A percentile compares a stretch with the other conserved stretches of the same genome.
These are phyloP conservation scores for Hypholoma sublateritium DNA, from an alignment of 768 basidiomycete species.

Conservation along the genomic window DNA sequence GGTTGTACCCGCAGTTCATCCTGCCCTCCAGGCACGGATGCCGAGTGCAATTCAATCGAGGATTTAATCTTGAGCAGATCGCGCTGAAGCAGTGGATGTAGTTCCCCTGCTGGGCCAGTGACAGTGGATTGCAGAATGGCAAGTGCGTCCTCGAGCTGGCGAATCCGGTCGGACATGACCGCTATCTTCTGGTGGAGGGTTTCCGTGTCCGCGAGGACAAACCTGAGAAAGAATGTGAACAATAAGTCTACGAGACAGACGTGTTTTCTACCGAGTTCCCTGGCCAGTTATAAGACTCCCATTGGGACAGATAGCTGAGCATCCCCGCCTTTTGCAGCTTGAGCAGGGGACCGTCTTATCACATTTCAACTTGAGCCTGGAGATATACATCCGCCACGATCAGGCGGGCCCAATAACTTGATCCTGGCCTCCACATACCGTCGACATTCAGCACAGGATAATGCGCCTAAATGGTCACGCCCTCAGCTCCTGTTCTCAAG, in stretches of 20 bases:
- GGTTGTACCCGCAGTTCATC: slow-evolving; percentile 22
- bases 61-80: slow-evolving; percentile 68
- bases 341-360: slow-evolving; percentile 68
- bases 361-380: slow-evolving; percentile 69
- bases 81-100: slow-evolving; percentile 59
- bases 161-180: slow-evolving; percentile 68
- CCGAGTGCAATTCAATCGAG: slow-evolving; percentile 65
- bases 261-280: slow-evolving; percentile 60
- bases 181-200: slow-evolving; percentile 68
- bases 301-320: slow-evolving; percentile 77
- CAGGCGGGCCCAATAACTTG: slow-evolving; percentile 3
- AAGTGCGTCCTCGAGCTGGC: slow-evolving; percentile 70
- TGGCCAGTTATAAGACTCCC: slow-evolving; percentile 77
- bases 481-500: neutral
- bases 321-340: slow-evolving; percentile 71
- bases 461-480: slow-evolving; percentile 33
- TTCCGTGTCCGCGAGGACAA: slow-evolving; percentile 73
- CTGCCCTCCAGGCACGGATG: slow-evolving; percentile 25
- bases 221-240: slow-evolving; percentile 35
- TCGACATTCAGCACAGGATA: slow-evolving; percentile 65
- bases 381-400: neutral
- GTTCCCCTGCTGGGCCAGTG: slow-evolving; percentile 36
- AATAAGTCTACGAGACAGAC: slow-evolving; percentile 1
- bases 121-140: slow-evolving; percentile 50
- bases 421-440: slow-evolving; percentile 35